These are phyloP conservation scores for Pholiota microspora DNA, from an alignment of 768 basidiomycete species.

Conservation along the genomic window DNA sequence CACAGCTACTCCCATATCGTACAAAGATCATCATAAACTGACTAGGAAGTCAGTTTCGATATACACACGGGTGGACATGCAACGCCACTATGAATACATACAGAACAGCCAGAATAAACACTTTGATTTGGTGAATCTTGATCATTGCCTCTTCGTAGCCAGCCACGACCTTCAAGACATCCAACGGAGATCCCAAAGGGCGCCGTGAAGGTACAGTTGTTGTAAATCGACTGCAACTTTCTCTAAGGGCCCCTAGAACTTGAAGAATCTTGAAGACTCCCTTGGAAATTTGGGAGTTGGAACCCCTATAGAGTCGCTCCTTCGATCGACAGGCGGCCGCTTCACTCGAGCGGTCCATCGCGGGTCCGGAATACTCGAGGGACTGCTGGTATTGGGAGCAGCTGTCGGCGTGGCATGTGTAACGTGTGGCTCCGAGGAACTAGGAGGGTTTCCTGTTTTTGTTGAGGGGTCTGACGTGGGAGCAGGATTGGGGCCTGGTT, in stretches of 20 bases:
- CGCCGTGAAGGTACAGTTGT: no score
- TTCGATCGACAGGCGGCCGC: conserved; percentile 22
- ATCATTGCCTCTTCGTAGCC: neutral
- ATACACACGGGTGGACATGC: neutral
- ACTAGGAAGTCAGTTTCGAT: neutral
- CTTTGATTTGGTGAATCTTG: neutral
- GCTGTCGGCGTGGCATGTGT: neutral
- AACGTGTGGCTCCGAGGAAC: conserved; percentile 8
- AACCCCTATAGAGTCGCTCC: conserved; percentile 5
- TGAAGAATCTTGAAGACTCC: conserved; percentile 27
- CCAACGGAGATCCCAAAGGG: no score
- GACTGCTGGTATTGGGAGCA: neutral
- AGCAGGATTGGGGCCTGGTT: conserved; percentile 6
- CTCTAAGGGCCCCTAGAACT: conserved; percentile 12
- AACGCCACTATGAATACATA: neutral
- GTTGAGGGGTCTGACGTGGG: conserved; percentile 10
- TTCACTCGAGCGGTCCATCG: conserved; percentile 32
- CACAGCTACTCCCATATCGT: neutral
- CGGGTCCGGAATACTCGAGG: conserved; percentile 25
- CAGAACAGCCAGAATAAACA: neutral
- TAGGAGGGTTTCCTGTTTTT: neutral
- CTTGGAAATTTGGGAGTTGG: conserved; percentile 13
- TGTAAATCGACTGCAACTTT: neutral
- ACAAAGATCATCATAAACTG: neutral
- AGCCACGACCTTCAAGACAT: no score